Conservation (phyloP, 805 yeast genomes). For the Sugiyamaella lignohabitans region DNA sequence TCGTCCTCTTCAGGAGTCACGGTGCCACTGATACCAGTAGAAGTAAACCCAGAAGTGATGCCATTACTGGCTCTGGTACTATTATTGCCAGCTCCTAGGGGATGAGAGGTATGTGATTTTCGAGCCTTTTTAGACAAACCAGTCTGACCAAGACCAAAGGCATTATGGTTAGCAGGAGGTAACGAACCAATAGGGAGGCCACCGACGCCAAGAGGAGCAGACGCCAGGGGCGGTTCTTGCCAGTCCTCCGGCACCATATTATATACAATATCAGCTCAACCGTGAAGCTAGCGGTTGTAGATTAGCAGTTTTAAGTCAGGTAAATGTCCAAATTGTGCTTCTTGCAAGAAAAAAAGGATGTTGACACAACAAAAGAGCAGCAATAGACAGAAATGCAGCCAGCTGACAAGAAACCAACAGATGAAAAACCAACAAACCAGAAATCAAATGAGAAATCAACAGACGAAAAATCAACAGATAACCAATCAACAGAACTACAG, state of each 20-base stretch:
- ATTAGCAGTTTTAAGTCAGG: neutral
- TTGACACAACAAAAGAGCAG: no score
- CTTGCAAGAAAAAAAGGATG: no score
- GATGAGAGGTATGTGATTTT: no score
- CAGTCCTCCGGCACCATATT: conserved; percentile 9
- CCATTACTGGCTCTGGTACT: no score
- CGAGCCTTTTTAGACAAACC: neutral
- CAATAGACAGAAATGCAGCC: no score
- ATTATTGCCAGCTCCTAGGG: no score
- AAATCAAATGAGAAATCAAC: no score
- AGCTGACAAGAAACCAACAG: no score
- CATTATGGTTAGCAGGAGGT: neutral
- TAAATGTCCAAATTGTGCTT: no score
- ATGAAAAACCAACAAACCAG: no score
- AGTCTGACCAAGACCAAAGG: neutral
- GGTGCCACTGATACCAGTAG: neutral
- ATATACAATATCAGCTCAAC: neutral
- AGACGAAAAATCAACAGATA: no score
- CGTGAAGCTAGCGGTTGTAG: neutral
- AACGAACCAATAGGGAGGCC: conserved; percentile 36
- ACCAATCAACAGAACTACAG: no score
- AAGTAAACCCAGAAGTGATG: neutral
- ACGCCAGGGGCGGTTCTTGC: conserved; percentile 35
- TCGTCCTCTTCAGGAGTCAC: neutral
- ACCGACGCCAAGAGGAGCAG: conserved; percentile 53